Percentiles rank a stretch among this genome's conserved stretches.
These are phyloP conservation scores for Exserohilum turcica DNA, from an alignment of 2,329 filamentous ascomycete genomes.

Conservation along the genomic window DNA sequence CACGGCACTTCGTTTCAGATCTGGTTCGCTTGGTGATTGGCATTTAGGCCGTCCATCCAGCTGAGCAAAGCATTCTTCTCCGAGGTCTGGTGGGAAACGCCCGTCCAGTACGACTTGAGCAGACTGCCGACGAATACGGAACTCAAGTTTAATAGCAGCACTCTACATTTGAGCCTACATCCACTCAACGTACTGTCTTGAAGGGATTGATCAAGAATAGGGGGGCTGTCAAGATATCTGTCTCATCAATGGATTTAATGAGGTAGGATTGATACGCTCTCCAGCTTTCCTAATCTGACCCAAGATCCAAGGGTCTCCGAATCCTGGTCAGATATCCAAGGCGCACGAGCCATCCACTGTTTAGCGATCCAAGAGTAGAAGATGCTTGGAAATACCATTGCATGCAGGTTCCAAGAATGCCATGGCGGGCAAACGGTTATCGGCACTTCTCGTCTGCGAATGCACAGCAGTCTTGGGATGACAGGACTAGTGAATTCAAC, in stretches of 20 bases:
- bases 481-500: constrained; percentile 15
- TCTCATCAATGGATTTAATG: neutral
- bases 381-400: constrained; percentile 3
- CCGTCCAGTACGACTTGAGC: neutral
- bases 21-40: neutral
- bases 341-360: neutral
- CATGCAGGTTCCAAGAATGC: constrained; percentile 5
- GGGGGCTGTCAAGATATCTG: neutral
- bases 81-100: neutral
- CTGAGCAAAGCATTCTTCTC: neutral
- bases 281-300: neutral
- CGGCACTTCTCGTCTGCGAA: constrained; percentile 6
- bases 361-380: neutral
- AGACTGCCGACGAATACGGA: neutral
- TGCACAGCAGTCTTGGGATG: neutral
- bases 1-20: neutral
- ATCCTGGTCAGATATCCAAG: constrained; percentile 6
- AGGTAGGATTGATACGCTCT: neutral
- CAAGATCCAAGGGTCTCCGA: constrained; percentile 1
- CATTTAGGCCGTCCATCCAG: neutral
- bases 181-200: neutral
- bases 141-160: neutral
- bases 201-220: neutral
- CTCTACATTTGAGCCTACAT: neutral
- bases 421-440: constrained; percentile 14